phyloP scores from a whole-genome alignment of 2,329 filamentous ascomycete genomes.

The Fusarium sp. region DNA sequence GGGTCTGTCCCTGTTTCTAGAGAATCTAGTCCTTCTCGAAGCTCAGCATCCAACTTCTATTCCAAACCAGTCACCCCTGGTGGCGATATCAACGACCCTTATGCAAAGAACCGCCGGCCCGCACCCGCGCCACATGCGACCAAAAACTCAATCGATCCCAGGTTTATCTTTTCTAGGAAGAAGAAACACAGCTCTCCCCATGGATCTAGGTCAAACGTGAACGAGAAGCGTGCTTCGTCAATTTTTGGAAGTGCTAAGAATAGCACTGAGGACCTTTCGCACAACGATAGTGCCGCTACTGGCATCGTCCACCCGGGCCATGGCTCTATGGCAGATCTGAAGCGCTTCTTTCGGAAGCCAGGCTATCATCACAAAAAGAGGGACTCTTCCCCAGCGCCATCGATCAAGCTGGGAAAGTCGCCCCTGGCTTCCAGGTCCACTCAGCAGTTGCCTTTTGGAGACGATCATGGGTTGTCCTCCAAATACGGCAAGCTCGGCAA shows the following conservation, averaged over 20 bases:
- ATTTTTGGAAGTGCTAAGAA: conserved; percentile 50
- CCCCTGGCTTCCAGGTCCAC: conserved; percentile 60
- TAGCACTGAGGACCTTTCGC: conserved; percentile 52
- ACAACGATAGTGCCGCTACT: conserved; percentile 43
- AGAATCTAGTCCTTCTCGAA: conserved; percentile 74
- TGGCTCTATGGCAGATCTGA: conserved; percentile 93
- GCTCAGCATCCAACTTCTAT: conserved; percentile 72
- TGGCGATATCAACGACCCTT: conserved; percentile 86
- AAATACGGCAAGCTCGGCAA: conserved; percentile 98
- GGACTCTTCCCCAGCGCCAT: conserved; percentile 69
- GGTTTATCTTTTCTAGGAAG: conserved; percentile 85
- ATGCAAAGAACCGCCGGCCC: conserved; percentile 83
- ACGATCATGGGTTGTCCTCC: conserved; percentile 89
- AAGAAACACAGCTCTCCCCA: conserved; percentile 73
- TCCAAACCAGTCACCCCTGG: conserved; percentile 82
- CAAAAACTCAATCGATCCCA: conserved; percentile 75
- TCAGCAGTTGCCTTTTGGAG: conserved; percentile 86
- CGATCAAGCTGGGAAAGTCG: conserved; percentile 64
- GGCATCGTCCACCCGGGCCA: conserved; percentile 56
- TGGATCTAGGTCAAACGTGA: conserved; percentile 64
- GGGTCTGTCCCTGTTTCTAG: conserved; percentile 69
- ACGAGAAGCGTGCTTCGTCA: conserved; percentile 67
- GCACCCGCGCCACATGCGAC: conserved; percentile 75
- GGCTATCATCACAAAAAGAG: conserved; percentile 78
- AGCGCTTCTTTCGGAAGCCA: conserved; percentile 93